Evolutionary conservation across 345 rosid species (phyloP), one percentile per base, ranked within the genome.

Genomic region (Reutealis trisperma): DNA sequence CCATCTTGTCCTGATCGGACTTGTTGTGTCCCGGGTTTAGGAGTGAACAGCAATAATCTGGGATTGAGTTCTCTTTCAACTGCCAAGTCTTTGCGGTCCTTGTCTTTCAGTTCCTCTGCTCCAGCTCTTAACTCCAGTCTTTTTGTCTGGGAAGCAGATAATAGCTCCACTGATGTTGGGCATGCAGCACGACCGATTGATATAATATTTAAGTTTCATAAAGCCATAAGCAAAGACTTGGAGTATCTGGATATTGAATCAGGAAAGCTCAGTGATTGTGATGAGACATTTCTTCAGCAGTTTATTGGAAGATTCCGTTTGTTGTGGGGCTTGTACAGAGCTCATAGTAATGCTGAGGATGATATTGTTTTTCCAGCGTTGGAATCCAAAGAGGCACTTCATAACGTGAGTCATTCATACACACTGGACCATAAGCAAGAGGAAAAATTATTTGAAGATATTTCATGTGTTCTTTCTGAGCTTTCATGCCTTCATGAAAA

Each of bases 261-360:
- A 82, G 93, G 90, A 82, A 94, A 88, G 90, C 93, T 91, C 16
- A 78, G 75, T 45, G 88, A 89, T 78, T 92, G 96, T 77, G 88
- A 94, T 73, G 92, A 84, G 80, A 84, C 85, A 42, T 85, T 87
- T 83, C 88, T 94, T 81, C 87, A 91, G 80, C 91, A 90, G 78
- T 92, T 91, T 78, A 85, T 85, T 58, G 96, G 97, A 82, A 88
- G 98, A 70, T 94, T 94, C 80, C 94, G 80, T 76, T 85, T 94
- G 44, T 86, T 94, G 65, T 92, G 97, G 98, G 96, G 98, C 75
- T 87, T 92, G 70, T 91, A 92, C 83, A 90, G 91, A 84, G 97
- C 98, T 79, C 97, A 92, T 81, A 94, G 97, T 80, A 92, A 92
- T 85, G 97, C 97, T 18, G 97, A 94, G 88, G 98, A 94, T 89